Evolutionary conservation across 1,284 basidiomycete species (phyloP).

Genomic region (Ganoderma multipileum): DNA sequence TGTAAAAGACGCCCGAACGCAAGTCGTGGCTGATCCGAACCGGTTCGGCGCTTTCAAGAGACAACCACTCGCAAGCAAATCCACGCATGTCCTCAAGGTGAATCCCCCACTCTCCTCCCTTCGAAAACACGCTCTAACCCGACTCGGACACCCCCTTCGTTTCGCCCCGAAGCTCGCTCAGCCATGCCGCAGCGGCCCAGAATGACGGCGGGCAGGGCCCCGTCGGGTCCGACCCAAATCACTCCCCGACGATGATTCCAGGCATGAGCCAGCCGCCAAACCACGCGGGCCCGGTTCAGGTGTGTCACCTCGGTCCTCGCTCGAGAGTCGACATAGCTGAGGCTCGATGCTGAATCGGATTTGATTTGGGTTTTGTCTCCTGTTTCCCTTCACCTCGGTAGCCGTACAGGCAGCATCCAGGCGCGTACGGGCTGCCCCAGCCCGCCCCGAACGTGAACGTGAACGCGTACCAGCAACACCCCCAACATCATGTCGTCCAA

Average conservation of each 20-base stretch:
- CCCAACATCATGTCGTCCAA: conserved; percentile 24
- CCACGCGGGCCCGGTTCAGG: conserved; percentile 29
- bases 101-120: neutral
- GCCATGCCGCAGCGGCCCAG: conserved; percentile 22
- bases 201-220: conserved; percentile 11
- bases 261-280: conserved; percentile 30
- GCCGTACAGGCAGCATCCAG: conserved; percentile 20
- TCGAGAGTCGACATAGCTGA: neutral
- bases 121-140: neutral
- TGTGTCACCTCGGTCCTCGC: conserved; percentile 12
- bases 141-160: neutral
- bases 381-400: neutral
- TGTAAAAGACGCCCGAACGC: neutral
- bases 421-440: conserved; percentile 12
- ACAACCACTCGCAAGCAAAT: conserved; percentile 23
- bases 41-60: conserved; percentile 29
- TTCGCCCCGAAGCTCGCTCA: conserved; percentile 24
- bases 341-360: neutral
- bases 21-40: conserved; percentile 24
- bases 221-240: conserved; percentile 27
- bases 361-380: neutral
- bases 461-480: conserved; percentile 15
- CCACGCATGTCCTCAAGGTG: conserved; percentile 27
- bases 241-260: conserved; percentile 27
- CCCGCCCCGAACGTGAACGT: conserved; percentile 2